These are phyloP conservation scores for Zymoseptoria tritici DNA, from an alignment of 2,329 filamentous ascomycete species.

Conservation along the genomic window DNA sequence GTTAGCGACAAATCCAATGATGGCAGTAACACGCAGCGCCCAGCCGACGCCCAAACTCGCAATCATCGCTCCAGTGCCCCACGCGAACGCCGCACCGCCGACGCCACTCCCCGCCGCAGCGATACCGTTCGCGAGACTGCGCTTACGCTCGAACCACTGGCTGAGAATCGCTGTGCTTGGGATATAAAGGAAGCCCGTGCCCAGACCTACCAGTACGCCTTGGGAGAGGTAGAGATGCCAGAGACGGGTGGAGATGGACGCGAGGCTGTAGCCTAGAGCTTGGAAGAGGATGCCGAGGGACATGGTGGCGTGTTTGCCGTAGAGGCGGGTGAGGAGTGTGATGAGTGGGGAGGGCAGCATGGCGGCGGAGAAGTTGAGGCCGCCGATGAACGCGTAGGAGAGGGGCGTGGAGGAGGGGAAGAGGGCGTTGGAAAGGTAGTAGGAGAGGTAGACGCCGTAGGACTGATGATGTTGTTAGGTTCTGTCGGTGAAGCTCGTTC, in stretches of 20 bases:
- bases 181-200: conserved; percentile 36
- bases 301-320: conserved; percentile 28
- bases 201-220: conserved; percentile 34
- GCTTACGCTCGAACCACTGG: conserved; percentile 36
- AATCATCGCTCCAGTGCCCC: conserved; percentile 34
- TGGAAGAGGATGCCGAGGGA: conserved; percentile 27
- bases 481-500: background rate
- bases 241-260: conserved; percentile 28
- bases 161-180: conserved; percentile 32
- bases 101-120: conserved; percentile 34
- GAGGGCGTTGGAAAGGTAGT: conserved; percentile 33
- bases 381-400: conserved; percentile 37
- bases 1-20: conserved; percentile 26
- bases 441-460: conserved; percentile 40
- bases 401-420: conserved; percentile 31
- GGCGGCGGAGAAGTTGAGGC: conserved; percentile 32
- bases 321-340: conserved; percentile 23
- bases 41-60: conserved; percentile 31
- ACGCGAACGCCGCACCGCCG: conserved; percentile 33
- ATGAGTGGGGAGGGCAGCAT: conserved; percentile 31
- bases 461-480: conserved; percentile 8
- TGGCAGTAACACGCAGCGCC: conserved; percentile 35
- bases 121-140: conserved; percentile 38
- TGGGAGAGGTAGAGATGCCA: conserved; percentile 38
- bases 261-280: conserved; percentile 27